Conservation (phyloP, 306 rosid species). For the Castanea mollissima region DNA sequence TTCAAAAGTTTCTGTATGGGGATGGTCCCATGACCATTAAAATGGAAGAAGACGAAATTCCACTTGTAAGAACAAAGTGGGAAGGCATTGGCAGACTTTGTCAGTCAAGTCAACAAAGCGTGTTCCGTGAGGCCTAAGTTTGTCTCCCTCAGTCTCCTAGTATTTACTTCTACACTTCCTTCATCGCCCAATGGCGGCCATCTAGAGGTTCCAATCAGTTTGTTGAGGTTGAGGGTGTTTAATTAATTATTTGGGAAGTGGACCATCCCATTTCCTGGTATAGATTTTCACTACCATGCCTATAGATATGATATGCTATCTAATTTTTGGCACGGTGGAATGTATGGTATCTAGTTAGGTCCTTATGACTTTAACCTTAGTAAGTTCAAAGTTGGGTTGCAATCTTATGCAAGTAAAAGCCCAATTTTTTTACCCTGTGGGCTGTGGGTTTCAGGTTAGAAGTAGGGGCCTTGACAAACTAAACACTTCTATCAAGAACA, state of each 20-base stretch:
- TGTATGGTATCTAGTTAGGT: too few species aligned
- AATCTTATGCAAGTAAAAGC: too few species aligned
- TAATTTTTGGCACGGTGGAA: too few species aligned
- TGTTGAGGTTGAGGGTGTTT: not conserved
- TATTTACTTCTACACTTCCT: not conserved
- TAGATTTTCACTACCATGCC: not conserved
- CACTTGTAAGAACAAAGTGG: not conserved
- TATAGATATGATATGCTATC: too few species aligned
- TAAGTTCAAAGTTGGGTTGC: too few species aligned
- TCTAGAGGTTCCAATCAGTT: not conserved
- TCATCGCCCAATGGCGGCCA: not conserved
- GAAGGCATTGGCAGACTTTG: not conserved
- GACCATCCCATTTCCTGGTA: not conserved
- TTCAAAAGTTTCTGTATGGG: not conserved
- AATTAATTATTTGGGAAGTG: not conserved
- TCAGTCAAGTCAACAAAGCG: constrained; percentile 45
- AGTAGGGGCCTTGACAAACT: too few species aligned
- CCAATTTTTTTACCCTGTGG: too few species aligned
- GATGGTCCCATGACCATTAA: not conserved
- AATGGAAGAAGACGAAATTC: not conserved
- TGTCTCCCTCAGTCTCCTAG: not conserved
- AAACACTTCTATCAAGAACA: too few species aligned
- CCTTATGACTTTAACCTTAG: too few species aligned
- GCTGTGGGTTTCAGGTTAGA: too few species aligned
- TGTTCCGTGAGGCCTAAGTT: constrained; percentile 26